phyloP scores from a whole-genome alignment of 78 protist genomes.

The Mastigamoeba balamuthi region DNA sequence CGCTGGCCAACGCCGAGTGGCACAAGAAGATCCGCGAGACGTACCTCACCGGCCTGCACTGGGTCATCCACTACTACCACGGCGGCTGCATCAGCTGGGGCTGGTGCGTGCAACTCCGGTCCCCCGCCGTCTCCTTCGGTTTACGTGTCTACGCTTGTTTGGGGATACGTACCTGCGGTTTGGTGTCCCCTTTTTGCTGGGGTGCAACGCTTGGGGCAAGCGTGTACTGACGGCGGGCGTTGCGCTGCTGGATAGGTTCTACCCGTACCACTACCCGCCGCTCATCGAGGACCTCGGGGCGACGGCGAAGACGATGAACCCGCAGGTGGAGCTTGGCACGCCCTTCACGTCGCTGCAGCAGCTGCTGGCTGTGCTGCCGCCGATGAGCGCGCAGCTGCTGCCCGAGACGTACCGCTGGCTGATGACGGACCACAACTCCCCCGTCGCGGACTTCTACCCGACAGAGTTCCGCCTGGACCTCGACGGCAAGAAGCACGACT shows the following conservation, averaged over 20 bases:
- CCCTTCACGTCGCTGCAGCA: constrained; percentile 86
- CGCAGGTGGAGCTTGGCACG: constrained; percentile 28
- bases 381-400: constrained; percentile 24
- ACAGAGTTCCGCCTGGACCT: constrained; percentile 53
- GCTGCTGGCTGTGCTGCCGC: constrained; percentile 81
- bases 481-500: constrained; percentile 49
- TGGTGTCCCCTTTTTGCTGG: too few species aligned
- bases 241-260: constrained; percentile 36
- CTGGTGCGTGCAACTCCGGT: too few species aligned
- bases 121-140: too few species aligned
- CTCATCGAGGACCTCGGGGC: constrained; percentile 34
- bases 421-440: constrained; percentile 31
- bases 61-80: constrained; percentile 89
- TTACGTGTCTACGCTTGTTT: too few species aligned
- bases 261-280: constrained; percentile 91
- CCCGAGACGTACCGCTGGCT: constrained; percentile 27
- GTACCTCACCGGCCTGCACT: constrained; percentile 61
- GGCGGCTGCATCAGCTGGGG: constrained; percentile 79
- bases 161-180: too few species aligned
- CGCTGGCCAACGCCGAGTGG: too few species aligned
- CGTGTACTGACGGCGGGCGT: too few species aligned
- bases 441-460: constrained; percentile 71
- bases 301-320: background rate
- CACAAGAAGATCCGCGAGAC: background rate
- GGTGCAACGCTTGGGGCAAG: too few species aligned